A percentile compares a stretch with the other conserved stretches of the same genome.
These are phyloP conservation scores for Mycena polygramma DNA, from an alignment of 768 basidiomycete genomes.

Conservation along the genomic window DNA sequence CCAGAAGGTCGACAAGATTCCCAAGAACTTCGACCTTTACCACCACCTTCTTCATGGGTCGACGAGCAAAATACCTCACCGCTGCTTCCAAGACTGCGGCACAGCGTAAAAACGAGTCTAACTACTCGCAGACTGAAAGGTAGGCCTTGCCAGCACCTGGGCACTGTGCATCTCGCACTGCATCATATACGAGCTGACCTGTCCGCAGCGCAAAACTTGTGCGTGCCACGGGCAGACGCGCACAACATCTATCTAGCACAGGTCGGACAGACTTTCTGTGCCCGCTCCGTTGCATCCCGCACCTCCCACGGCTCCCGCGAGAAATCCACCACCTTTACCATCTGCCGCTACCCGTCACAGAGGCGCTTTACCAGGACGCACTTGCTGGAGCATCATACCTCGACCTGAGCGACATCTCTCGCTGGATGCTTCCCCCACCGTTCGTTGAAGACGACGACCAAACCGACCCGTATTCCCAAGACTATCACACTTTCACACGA, in stretches of 20 bases:
- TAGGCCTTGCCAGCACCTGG: neutral
- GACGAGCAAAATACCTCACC: constrained; percentile 20
- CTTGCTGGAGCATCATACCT: neutral
- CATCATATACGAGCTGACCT: neutral
- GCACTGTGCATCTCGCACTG: too few species aligned
- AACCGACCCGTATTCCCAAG: neutral
- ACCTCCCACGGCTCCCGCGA: neutral
- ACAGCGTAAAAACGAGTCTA: neutral
- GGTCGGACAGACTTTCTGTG: neutral
- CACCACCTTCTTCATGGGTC: constrained; percentile 16
- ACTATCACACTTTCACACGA: neutral
- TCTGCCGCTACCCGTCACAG: neutral
- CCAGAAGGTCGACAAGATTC: neutral
- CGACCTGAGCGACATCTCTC: neutral
- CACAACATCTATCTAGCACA: neutral
- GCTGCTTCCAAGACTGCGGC: neutral
- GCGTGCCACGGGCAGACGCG: neutral
- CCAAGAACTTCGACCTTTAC: constrained; percentile 1
- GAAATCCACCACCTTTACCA: neutral
- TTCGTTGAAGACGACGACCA: constrained; percentile 1
- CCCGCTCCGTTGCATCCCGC: neutral
- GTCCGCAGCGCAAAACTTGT: neutral
- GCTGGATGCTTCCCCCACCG: constrained; percentile 10
- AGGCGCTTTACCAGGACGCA: neutral
- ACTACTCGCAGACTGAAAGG: neutral